Evolutionary conservation across 179 eudicot genomes (phyloP).

Genomic region (Camellia oleifera): DNA sequence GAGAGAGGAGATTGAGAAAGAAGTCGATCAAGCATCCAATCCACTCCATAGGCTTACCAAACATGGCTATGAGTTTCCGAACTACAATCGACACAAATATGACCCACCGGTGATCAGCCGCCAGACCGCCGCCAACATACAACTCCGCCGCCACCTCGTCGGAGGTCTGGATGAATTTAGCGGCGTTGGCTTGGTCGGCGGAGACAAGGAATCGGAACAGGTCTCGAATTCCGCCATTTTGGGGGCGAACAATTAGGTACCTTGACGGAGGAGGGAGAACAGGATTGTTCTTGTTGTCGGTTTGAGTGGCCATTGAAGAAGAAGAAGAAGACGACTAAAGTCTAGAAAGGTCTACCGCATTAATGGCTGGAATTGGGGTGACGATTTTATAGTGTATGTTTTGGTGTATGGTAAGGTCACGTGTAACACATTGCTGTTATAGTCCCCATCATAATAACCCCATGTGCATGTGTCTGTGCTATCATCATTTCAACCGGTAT

Average conservation of each 20-base stretch:
- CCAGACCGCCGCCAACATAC: constrained; percentile 12
- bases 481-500: too few relatives aligned
- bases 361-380: too few relatives aligned
- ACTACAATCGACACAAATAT: constrained; percentile 64
- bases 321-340: too few relatives aligned
- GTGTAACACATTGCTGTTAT: too few relatives aligned
- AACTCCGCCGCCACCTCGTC: constrained; percentile 16
- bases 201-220: constrained; percentile 42
- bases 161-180: constrained; percentile 49
- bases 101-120: constrained; percentile 58
- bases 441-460: too few relatives aligned
- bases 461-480: too few relatives aligned
- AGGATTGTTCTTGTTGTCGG: too few relatives aligned
- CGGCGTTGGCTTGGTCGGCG: constrained; percentile 27
- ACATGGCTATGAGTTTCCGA: constrained; percentile 44
- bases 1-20: constrained; percentile 57
- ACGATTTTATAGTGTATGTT: too few relatives aligned
- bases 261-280: background rate
- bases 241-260: constrained; percentile 54
- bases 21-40: constrained; percentile 60
- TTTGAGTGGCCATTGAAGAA: too few relatives aligned
- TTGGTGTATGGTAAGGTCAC: too few relatives aligned
- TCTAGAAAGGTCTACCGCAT: too few relatives aligned
- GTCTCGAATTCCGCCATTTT: constrained; percentile 51
- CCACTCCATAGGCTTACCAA: constrained; percentile 64